Evolutionary conservation across 2,329 filamentous ascomycete species (phyloP).

Genomic region (Cordyceps sp.): DNA sequence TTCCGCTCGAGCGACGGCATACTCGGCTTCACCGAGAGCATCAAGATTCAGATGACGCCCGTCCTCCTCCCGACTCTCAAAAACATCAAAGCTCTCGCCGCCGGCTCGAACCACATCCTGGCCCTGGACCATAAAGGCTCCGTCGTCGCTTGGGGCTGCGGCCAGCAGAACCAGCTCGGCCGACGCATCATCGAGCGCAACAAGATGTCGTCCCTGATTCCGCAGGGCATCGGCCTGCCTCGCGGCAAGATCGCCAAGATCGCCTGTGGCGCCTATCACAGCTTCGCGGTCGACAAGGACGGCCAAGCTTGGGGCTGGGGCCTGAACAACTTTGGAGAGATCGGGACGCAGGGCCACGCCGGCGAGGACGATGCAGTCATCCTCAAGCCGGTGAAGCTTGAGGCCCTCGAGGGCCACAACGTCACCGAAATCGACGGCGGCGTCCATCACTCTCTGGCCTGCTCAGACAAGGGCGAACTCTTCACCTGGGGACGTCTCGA

Average conservation of each 20-base stretch:
- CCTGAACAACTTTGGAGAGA: conserved; percentile 74
- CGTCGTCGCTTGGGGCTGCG: conserved; percentile 56
- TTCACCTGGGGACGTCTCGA: conserved; percentile 45
- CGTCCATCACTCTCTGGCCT: conserved; percentile 56
- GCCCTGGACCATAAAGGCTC: conserved; percentile 48
- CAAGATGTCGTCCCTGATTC: conserved; percentile 42
- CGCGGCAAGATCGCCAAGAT: conserved; percentile 40
- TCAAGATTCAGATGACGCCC: conserved; percentile 32
- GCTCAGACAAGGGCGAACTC: conserved; percentile 37
- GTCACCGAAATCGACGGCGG: conserved; percentile 54
- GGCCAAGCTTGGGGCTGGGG: conserved; percentile 70
- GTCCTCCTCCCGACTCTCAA: conserved; percentile 43
- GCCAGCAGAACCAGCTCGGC: conserved; percentile 49
- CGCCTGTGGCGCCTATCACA: conserved; percentile 62
- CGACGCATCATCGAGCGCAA: conserved; percentile 44
- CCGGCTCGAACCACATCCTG: conserved; percentile 55
- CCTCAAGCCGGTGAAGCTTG: conserved; percentile 51
- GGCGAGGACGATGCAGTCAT: conserved; percentile 45
- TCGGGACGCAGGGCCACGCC: conserved; percentile 43
- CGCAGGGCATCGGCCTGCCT: conserved; percentile 37
- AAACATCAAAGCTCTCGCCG: conserved; percentile 46
- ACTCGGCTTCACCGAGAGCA: conserved; percentile 42
- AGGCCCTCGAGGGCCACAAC: conserved; percentile 43
- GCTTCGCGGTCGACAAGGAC: conserved; percentile 57
- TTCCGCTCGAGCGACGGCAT: conserved; percentile 53